Percentiles rank a stretch among this genome's conserved stretches.
These are phyloP conservation scores for Canavalia ensiformis DNA, from an alignment of 306 rosid species.

Conservation along the genomic window DNA sequence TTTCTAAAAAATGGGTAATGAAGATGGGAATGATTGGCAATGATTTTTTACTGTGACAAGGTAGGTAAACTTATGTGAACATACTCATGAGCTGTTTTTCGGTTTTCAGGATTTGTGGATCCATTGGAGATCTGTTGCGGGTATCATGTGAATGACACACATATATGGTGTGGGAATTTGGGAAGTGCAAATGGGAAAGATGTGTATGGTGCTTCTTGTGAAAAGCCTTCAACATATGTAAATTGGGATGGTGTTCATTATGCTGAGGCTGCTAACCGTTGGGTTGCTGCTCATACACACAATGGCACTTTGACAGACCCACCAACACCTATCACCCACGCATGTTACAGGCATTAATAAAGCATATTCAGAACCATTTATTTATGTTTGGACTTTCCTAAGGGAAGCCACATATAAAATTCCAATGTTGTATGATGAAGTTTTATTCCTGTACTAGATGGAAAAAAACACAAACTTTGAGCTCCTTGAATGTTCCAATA, in stretches of 20 bases:
- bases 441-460: neutral
- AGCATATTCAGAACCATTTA: neutral
- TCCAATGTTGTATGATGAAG: neutral
- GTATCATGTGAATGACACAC: constrained; percentile 81
- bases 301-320: constrained; percentile 74
- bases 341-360: constrained; percentile 64
- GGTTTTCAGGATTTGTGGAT: constrained; percentile 72
- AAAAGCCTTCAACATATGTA: constrained; percentile 58
- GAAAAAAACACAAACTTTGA: neutral
- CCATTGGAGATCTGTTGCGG: constrained; percentile 89
- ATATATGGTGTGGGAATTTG: constrained; percentile 81
- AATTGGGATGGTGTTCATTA: constrained; percentile 98
- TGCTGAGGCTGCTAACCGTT: constrained; percentile 83
- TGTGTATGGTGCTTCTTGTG: constrained; percentile 80
- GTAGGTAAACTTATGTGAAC: neutral
- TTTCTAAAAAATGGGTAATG: neutral
- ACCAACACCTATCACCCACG: constrained; percentile 70
- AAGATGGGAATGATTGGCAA: neutral
- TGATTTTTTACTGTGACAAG: neutral
- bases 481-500: constrained; percentile 18
- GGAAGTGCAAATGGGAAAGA: constrained; percentile 66
- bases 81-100: neutral
- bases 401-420: neutral
- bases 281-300: constrained; percentile 76
- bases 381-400: constrained; percentile 11